Conservation (phyloP, 2,329 filamentous ascomycete species). For the Endothia cerciana region DNA sequence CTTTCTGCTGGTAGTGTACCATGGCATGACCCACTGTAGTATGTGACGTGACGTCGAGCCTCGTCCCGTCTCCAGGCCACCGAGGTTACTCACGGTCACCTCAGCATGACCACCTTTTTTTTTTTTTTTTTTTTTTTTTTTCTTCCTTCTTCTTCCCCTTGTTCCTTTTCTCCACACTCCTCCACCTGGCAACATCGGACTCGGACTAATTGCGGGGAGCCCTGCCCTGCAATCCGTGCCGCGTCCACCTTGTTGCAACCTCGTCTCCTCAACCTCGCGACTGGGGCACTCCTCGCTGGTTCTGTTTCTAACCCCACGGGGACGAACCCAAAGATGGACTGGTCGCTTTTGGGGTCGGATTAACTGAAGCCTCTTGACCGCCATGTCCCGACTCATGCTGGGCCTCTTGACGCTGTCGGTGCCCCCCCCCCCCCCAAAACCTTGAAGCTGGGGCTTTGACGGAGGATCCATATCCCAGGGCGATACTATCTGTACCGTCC, state of each 20-base stretch:
- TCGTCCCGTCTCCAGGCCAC: neutral
- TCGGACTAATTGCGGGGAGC: slow-evolving; percentile 4
- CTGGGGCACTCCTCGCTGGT: neutral
- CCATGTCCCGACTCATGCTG: neutral
- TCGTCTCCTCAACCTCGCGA: slow-evolving; percentile 10
- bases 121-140: no score
- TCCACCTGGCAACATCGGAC: neutral
- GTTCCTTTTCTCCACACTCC: no score
- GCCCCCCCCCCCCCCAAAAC: no score
- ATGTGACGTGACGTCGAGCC: slow-evolving; percentile 1
- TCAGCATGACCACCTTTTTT: no score
- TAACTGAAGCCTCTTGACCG: neutral
- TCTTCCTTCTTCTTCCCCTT: no score
- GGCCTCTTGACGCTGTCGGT: neutral
- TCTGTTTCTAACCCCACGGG: slow-evolving; percentile 1
- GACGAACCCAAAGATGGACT: slow-evolving; percentile 1
- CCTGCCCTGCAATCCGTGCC: slow-evolving; percentile 2
- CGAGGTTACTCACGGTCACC: no score
- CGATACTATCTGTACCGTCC: neutral
- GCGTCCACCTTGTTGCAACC: slow-evolving; percentile 10
- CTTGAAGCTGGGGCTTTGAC: no score
- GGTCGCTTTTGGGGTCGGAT: neutral
- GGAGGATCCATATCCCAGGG: no score
- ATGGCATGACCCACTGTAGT: no score
- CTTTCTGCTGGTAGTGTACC: no score